Evolutionary conservation across 148 eudicot genomes (phyloP).

Genomic region (Persicaria tinctoria): DNA sequence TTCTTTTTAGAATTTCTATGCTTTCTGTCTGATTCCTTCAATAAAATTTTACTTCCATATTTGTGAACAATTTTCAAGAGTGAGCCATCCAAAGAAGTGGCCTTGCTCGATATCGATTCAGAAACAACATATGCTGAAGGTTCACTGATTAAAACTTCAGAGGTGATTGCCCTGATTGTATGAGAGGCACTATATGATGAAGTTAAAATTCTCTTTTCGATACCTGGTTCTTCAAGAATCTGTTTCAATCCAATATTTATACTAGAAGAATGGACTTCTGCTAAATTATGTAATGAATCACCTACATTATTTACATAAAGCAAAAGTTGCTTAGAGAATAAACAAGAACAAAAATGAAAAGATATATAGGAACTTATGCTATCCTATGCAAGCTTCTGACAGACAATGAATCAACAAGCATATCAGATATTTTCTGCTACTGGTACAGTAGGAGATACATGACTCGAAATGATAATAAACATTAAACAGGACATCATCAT

Average conservation of each 20-base stretch:
- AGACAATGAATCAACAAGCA: background rate
- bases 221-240: constrained; percentile 46
- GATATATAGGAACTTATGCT: background rate
- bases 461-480: background rate
- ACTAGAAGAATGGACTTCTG: constrained; percentile 22
- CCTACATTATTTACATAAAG: constrained; percentile 29
- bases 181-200: constrained; percentile 51
- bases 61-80: constrained; percentile 45
- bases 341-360: background rate
- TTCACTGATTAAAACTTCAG: constrained; percentile 26
- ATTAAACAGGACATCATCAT: background rate
- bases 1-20: constrained; percentile 73
- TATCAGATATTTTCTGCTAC: background rate
- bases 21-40: constrained; percentile 64
- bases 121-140: constrained; percentile 25
- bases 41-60: constrained; percentile 59
- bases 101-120: constrained; percentile 20
- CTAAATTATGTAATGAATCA: constrained; percentile 20
- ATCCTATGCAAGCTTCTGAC: background rate
- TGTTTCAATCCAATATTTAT: constrained; percentile 60
- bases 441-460: background rate
- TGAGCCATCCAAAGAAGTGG: constrained; percentile 30
- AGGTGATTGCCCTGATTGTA: constrained; percentile 34
- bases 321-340: background rate
- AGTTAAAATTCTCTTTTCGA: constrained; percentile 32